phyloP scores from a whole-genome alignment of 305 asterid genomes.

The Plantago lanceolata region DNA sequence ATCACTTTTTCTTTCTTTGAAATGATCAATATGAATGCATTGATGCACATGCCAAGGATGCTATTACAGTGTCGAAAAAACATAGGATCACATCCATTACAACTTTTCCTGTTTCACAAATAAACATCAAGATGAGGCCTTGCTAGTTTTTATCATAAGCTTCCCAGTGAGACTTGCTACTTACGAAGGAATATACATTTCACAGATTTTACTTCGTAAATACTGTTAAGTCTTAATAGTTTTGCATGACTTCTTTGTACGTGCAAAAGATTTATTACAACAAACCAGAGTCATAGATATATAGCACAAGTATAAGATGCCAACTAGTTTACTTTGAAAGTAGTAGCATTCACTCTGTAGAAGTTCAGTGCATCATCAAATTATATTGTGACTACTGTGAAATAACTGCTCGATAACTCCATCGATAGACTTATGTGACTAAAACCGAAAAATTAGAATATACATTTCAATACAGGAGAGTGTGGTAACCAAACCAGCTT shows the following conservation, averaged over 20 bases:
- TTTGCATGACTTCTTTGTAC: background rate
- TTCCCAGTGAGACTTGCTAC: no score
- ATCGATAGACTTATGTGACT: background rate
- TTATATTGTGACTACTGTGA: background rate
- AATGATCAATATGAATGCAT: background rate
- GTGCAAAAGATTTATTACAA: background rate
- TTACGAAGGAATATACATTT: no score
- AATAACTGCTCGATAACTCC: conserved; percentile 1
- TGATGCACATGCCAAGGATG: no score
- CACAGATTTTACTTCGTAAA: no score
- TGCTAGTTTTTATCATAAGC: no score
- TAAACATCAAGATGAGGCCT: no score
- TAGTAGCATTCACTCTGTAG: background rate
- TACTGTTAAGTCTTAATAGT: no score
- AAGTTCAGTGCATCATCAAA: conserved; percentile 7
- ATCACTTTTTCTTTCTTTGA: conserved; percentile 1
- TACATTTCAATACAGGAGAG: conserved; percentile 5
- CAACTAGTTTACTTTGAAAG: background rate
- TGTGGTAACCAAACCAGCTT: background rate
- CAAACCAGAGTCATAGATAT: background rate
- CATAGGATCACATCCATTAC: no score
- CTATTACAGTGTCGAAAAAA: no score
- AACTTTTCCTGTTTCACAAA: no score
- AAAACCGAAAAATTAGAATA: background rate
- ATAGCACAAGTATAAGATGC: background rate